These are phyloP conservation scores for Scheffersomyces coipomensis DNA, from an alignment of 805 yeast species.

Conservation along the genomic window DNA sequence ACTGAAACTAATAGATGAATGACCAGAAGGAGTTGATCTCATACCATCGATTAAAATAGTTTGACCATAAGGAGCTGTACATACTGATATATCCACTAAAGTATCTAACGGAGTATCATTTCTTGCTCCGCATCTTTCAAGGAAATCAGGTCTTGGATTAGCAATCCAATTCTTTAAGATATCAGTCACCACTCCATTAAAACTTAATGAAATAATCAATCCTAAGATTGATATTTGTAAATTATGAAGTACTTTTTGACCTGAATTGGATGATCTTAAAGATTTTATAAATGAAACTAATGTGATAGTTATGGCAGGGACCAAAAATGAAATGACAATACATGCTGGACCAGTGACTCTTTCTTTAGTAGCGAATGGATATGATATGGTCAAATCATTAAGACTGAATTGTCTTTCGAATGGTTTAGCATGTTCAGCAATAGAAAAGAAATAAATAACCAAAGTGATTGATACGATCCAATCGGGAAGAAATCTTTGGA, in stretches of 20 bases:
- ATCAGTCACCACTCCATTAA: constrained; percentile 35
- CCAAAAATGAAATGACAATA: constrained; percentile 22
- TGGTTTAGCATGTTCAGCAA: constrained; percentile 33
- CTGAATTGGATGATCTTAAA: neutral
- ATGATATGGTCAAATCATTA: constrained; percentile 29
- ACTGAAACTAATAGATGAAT: constrained; percentile 51
- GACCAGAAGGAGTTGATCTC: constrained; percentile 60
- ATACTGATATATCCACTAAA: constrained; percentile 25
- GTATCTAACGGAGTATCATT: constrained; percentile 20
- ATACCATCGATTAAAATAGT: constrained; percentile 46
- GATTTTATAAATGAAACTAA: constrained; percentile 8
- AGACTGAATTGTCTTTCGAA: constrained; percentile 34
- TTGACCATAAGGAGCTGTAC: constrained; percentile 32
- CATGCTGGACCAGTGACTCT: constrained; percentile 30
- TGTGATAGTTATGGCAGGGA: constrained; percentile 17
- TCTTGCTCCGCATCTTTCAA: constrained; percentile 30
- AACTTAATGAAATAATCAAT: constrained; percentile 22
- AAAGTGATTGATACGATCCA: constrained; percentile 27
- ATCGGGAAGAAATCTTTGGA: constrained; percentile 16
- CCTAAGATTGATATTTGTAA: constrained; percentile 31
- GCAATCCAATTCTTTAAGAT: constrained; percentile 34
- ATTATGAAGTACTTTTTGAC: constrained; percentile 5
- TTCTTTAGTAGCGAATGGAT: constrained; percentile 32
- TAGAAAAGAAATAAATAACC: constrained; percentile 22
- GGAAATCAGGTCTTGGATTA: constrained; percentile 34